Percentiles rank a stretch among this genome's conserved stretches.
Conservation (phyloP, 164 flowering plant genomes). For the Aristolochia californica region DNA sequence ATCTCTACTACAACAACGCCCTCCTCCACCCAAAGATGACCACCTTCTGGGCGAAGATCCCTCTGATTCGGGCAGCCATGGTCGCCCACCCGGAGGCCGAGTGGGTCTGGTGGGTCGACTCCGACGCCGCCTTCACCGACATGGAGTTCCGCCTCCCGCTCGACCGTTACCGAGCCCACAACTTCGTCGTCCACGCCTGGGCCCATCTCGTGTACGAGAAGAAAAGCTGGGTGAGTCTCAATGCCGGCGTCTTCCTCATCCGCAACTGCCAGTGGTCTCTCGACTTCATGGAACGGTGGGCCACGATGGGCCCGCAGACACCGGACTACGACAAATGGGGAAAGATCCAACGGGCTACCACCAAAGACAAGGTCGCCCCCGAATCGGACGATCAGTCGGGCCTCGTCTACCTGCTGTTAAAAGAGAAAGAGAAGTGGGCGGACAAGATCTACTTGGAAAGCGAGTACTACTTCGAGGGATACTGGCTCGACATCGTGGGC, state of each 20-base stretch:
- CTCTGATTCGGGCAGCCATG: slow-evolving; percentile 76
- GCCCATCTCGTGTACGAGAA: slow-evolving; percentile 28
- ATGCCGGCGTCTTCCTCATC: slow-evolving; percentile 90
- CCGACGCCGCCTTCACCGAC: slow-evolving; percentile 88
- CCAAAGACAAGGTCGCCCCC: slow-evolving; percentile 54
- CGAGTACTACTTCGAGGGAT: slow-evolving; percentile 70
- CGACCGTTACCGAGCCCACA: slow-evolving; percentile 41
- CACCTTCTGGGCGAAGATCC: slow-evolving; percentile 77
- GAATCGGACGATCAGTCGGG: slow-evolving; percentile 88
- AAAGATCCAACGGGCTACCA: slow-evolving; percentile 19
- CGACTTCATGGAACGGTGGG: slow-evolving; percentile 84
- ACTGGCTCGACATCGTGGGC: slow-evolving; percentile 64
- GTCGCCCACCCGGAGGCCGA: slow-evolving; percentile 94
- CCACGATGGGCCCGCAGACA: slow-evolving; percentile 72
- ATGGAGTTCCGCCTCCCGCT: slow-evolving; percentile 88
- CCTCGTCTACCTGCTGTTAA: slow-evolving; percentile 48
- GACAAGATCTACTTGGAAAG: slow-evolving; percentile 60
- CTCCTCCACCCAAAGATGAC: slow-evolving; percentile 54
- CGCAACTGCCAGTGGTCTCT: slow-evolving; percentile 94
- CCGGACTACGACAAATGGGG: slow-evolving; percentile 65
- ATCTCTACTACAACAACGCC: slow-evolving; percentile 38
- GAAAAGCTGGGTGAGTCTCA: slow-evolving; percentile 71
- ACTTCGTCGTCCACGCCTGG: slow-evolving; percentile 86
- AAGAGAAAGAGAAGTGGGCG: slow-evolving; percentile 43
- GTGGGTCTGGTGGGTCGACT: slow-evolving; percentile 99